Evolutionary conservation across 495 filamentous ascomycete species (phyloP).

Genomic region (Thermochaetoides thermophila): DNA sequence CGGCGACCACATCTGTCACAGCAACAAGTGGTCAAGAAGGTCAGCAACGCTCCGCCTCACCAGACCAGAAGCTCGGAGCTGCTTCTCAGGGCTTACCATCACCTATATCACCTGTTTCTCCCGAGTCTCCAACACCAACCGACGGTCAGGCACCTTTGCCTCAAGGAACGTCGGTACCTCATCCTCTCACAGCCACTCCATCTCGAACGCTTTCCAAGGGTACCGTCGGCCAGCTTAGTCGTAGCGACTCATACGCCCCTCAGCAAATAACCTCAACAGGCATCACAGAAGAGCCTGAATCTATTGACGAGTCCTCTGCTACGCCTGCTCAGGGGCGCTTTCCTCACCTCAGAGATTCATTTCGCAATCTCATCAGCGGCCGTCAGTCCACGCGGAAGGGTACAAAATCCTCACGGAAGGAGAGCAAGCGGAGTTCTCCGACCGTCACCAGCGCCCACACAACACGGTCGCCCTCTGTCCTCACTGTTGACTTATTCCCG

Average conservation of each 20-base stretch:
- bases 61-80: constrained; percentile 7
- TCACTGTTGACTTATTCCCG: constrained; percentile 6
- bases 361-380: constrained; percentile 12
- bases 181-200: too few relatives aligned
- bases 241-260: constrained; percentile 17
- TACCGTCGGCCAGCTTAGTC: constrained; percentile 14
- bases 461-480: constrained; percentile 14
- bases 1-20: constrained; percentile 8
- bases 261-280: constrained; percentile 12
- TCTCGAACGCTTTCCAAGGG: too few relatives aligned
- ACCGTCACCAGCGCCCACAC: constrained; percentile 9
- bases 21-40: too few relatives aligned
- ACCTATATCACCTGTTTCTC: constrained; percentile 14
- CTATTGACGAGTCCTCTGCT: constrained; percentile 9
- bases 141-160: constrained; percentile 6
- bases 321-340: constrained; percentile 7
- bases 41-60: too few relatives aligned
- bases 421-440: constrained; percentile 16
- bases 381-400: constrained; percentile 11
- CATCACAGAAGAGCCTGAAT: constrained; percentile 20
- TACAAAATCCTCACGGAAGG: constrained; percentile 14
- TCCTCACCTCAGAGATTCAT: constrained; percentile 11
- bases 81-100: constrained; percentile 18
- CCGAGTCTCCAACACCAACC: constrained; percentile 4
- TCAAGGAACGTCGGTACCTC: too few relatives aligned